Percentiles rank a stretch among this genome's conserved stretches.
Conservation (phyloP, 129 eudicot genomes). For the Lactuca saligna region DNA sequence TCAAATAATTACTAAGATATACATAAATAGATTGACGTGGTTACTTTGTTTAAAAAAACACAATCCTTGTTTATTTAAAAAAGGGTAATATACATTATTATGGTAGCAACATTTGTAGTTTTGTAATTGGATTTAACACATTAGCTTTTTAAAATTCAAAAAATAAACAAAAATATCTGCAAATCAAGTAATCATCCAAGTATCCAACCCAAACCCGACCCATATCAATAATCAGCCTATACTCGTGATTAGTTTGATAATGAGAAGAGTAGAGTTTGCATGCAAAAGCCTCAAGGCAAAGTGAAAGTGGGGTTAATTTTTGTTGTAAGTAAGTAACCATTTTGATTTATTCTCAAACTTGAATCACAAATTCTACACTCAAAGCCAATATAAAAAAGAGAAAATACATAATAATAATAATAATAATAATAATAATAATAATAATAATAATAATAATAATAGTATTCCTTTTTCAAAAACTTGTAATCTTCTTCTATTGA, state of each 20-base stretch:
- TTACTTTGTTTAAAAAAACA: no score
- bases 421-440: constrained; percentile 22
- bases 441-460: constrained; percentile 17
- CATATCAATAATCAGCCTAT: not conserved
- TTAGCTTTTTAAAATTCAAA: no score
- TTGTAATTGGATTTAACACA: not conserved
- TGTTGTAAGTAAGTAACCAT: constrained; percentile 19
- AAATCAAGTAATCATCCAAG: not conserved
- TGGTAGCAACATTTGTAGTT: not conserved
- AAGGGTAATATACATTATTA: no score
- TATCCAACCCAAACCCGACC: not conserved
- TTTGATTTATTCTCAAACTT: constrained; percentile 30
- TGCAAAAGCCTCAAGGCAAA: constrained; percentile 18
- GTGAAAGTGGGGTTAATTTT: constrained; percentile 9
- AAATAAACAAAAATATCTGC: not conserved
- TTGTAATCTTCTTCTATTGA: constrained; percentile 16
- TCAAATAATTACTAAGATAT: no score
- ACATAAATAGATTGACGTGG: no score
- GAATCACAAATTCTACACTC: constrained; percentile 32
- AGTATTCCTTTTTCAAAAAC: constrained; percentile 23
- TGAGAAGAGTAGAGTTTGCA: not conserved
- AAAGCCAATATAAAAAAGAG: constrained; percentile 12
- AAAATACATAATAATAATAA: constrained; percentile 19
- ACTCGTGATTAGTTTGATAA: not conserved
- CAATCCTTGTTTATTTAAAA: no score